phyloP scores from a whole-genome alignment of 2,329 filamentous ascomycete species.

The Sclerotinia borealis region DNA sequence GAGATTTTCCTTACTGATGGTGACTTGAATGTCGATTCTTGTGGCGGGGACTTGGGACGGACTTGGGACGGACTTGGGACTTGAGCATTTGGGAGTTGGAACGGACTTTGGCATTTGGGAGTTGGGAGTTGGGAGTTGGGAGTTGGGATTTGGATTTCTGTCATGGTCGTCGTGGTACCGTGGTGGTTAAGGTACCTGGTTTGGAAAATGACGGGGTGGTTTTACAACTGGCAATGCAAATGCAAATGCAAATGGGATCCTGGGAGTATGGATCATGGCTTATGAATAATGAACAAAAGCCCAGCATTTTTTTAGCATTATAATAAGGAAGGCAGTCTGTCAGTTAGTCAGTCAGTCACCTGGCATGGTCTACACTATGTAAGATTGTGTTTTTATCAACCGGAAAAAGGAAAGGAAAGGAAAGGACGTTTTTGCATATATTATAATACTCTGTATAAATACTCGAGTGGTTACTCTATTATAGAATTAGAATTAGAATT shows the following conservation, averaged over 20 bases:
- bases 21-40: not conserved
- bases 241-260: no score
- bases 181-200: not conserved
- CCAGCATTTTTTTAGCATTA: not conserved
- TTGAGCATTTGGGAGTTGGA: not conserved
- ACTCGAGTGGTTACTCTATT: no score
- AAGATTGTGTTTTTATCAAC: not conserved
- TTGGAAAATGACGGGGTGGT: not conserved
- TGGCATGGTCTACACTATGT: no score
- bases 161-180: no score
- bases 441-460: constrained; percentile 6
- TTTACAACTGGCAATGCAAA: not conserved
- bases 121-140: not conserved
- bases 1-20: not conserved
- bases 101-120: not conserved
- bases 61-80: not conserved
- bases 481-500: not conserved
- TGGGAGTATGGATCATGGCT: no score
- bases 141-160: not conserved
- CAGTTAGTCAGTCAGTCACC: no score
- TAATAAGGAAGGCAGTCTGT: no score
- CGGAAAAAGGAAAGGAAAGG: no score
- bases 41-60: not conserved
- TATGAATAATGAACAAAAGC: not conserved
- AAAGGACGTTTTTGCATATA: not conserved